Evolutionary conservation across 257 asterid species (phyloP), one percentile per base, ranked within the genome.

Genomic region (Paulownia fortunei): DNA sequence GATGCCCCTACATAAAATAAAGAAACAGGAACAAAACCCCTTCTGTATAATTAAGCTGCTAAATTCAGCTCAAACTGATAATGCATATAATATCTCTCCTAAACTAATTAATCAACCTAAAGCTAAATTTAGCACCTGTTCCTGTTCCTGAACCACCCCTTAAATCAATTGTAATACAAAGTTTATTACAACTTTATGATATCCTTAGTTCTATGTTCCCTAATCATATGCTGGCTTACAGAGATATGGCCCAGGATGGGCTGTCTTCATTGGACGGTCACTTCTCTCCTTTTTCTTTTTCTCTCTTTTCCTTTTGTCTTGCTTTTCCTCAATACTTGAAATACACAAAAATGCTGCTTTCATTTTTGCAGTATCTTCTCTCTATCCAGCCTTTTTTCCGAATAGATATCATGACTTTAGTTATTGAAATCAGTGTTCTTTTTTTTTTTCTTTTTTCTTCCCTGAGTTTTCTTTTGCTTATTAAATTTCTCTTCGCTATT

Each of bases 51-150:
- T 47, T 21, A 46, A 78, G 63, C 81, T 89, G 94, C 98, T 93
- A 91, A 93, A 84, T 91, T 85, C 80, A 91, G 89, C 97, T 74
- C 76, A 62, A 74, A 52, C 41, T 47, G 54, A 39, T 36, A 75
- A 80, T 66, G 61, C 75, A 39, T 24, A 80, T 71, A 72, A 83
- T 34, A 39, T 55, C 64, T 72, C 77, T 61, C 72, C 74, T 65
- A 77, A 16, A 67, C 70, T 24, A 74, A 67, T 69, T 30, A 71
- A 66, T 60, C 62, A 77, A 79, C 47, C 86, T 82, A 70, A 77
- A 84, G 84, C 94, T 78, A 83, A 90, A 89, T 89, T 89, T 89
- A 90, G 97, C 97, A 91, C 80, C 82, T 88, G 95, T 92, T 90
- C 98, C 95, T 86, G 88, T 81, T 76, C 91, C 88, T 88, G 37